Evolutionary conservation across 2,329 filamentous ascomycete species (phyloP), one percentile per base, ranked within the genome.

Genomic region (Clarireedia paspali): DNA sequence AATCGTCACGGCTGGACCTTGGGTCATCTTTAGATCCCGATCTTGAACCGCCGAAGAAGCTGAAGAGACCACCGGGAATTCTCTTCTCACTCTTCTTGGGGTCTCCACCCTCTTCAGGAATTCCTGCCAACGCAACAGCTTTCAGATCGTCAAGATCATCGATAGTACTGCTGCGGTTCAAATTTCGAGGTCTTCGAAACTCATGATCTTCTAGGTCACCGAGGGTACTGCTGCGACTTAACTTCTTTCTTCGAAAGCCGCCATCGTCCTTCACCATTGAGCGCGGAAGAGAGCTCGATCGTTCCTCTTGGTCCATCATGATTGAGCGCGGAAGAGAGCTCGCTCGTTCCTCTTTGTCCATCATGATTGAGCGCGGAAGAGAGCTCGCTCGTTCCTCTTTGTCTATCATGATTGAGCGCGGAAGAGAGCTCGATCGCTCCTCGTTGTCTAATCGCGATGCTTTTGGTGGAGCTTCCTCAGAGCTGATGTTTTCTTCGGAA

Each of bases 111-210:
- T 77, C 68, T 71, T 60, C 70, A 70, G 15, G 64, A 67, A 36
- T 71, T 66, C 30, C 70, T 24, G 74, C 71, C 34, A 79, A 77
- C 23, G 68, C 65, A n/a, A 71, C 66, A 15, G 75, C 79, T 63
- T 73, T 76, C 23, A 71, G 63, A 58, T 78, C 77, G 38, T 80
- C 75, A 40, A 72, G 71, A 20, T 79, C 76, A 26, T 79, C 76
- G 53, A 66, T 67, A 42, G 71, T 73, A 47, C 69, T 70, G 44
- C 66, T 70, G 55, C 71, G 70, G 57, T 68, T 69, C 49, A 74
- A 74, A 40, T 68, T 67, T 57, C 66, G 67, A 9, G 57, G 64
- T 49, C 63, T 66, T 24, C 61, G 61, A 48, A 55, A 34, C 10
- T 12, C 27, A 30, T 7, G 27, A 7, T 30, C 30, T 34, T 34